phyloP scores from a whole-genome alignment of 2,329 filamentous ascomycete species.

The Geosmithia putterillii region DNA sequence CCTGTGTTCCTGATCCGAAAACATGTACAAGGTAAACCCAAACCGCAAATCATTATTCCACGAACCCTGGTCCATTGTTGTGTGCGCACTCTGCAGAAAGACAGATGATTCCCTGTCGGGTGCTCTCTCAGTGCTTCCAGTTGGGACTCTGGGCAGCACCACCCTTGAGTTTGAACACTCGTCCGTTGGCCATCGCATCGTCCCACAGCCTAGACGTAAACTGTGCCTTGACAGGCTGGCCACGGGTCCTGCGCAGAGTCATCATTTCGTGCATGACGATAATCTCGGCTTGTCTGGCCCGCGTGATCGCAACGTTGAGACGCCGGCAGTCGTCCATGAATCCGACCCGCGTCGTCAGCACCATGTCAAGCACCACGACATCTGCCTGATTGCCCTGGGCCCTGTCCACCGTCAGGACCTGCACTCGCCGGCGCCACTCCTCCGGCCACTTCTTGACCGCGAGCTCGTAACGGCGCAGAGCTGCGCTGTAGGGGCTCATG shows the following conservation, averaged over 20 bases:
- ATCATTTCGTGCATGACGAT: slow-evolving; percentile 29
- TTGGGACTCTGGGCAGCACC: too few relatives aligned
- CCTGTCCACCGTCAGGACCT: slow-evolving; percentile 30
- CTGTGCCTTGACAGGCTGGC: slow-evolving; percentile 6
- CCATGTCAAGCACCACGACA: slow-evolving; percentile 33
- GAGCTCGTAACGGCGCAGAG: slow-evolving; percentile 20
- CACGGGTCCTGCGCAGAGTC: slow-evolving; percentile 9
- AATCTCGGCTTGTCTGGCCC: slow-evolving; percentile 30
- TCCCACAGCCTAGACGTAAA: slow-evolving; percentile 18
- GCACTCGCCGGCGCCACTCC: slow-evolving; percentile 16
- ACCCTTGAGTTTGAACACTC: not conserved
- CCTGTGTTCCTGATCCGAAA: too few relatives aligned
- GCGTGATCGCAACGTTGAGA: slow-evolving; percentile 31
- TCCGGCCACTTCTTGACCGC: slow-evolving; percentile 13
- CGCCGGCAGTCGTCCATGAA: slow-evolving; percentile 31
- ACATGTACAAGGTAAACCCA: too few relatives aligned
- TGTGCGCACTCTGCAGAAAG: too few relatives aligned
- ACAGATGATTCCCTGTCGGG: too few relatives aligned
- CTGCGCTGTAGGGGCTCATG: slow-evolving; percentile 28
- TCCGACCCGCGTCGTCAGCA: slow-evolving; percentile 20
- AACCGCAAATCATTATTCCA: too few relatives aligned
- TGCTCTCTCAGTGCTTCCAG: too few relatives aligned
- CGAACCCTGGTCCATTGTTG: too few relatives aligned
- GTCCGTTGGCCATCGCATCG: slow-evolving; percentile 8
- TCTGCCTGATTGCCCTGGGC: slow-evolving; percentile 35